Evolutionary conservation across 2,329 filamentous ascomycete genomes (phyloP).

Genomic region (Westerdykella sp.): DNA sequence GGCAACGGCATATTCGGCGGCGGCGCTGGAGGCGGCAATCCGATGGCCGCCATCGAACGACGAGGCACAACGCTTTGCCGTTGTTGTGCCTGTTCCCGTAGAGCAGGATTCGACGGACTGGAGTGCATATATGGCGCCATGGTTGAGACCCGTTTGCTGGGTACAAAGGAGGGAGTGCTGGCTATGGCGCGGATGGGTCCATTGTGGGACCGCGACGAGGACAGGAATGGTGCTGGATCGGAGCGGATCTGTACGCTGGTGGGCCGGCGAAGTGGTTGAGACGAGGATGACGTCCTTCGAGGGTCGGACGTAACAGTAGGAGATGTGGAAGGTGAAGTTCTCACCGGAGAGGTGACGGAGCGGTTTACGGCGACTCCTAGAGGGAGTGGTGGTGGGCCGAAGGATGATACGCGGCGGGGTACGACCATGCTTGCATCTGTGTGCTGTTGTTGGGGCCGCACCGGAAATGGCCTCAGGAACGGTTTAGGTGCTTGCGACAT

Average conservation of each 20-base stretch:
- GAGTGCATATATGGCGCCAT: conserved; percentile 12
- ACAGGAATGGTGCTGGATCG: conserved; percentile 40
- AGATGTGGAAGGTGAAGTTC: conserved; percentile 8
- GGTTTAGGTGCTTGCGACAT: conserved; percentile 31
- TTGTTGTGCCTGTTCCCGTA: conserved; percentile 21
- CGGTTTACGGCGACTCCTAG: conserved; percentile 21
- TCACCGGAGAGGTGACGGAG: conserved; percentile 28
- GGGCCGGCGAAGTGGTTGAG: conserved; percentile 36
- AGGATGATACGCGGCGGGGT: conserved; percentile 28
- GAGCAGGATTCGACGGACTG: conserved; percentile 16
- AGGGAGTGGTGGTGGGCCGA: conserved; percentile 20
- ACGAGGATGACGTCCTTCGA: conserved; percentile 2
- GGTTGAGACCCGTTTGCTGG: conserved; percentile 17
- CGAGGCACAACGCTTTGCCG: conserved; percentile 19
- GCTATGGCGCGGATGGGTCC: conserved; percentile 20
- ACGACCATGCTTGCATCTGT: conserved; percentile 19
- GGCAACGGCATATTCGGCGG: conserved; percentile 44
- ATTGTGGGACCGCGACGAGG: conserved; percentile 24
- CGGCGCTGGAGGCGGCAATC: conserved; percentile 42
- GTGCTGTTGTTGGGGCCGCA: conserved; percentile 29
- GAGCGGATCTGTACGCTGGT: conserved; percentile 42
- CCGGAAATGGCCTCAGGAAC: conserved; percentile 32
- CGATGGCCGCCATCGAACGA: conserved; percentile 35
- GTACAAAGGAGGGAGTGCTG: conserved; percentile 28
- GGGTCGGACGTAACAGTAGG: too few relatives aligned